Percentiles rank a stretch among this genome's conserved stretches.
Conservation (phyloP, 2,329 filamentous ascomycete species). For the Alternaria arborescens region DNA sequence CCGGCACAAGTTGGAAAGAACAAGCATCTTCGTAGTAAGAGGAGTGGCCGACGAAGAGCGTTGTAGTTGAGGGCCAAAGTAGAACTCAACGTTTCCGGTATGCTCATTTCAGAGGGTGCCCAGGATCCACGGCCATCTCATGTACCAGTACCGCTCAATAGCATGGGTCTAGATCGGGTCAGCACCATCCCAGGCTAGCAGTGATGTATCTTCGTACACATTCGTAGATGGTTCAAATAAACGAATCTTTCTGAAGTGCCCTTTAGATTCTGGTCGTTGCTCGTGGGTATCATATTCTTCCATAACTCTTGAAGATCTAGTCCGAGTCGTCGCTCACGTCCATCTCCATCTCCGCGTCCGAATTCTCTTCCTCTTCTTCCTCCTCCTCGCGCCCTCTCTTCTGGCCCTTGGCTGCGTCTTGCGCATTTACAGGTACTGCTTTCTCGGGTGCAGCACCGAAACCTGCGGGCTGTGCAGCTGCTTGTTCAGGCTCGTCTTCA, state of each 20-base stretch:
- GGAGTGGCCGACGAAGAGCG: not conserved
- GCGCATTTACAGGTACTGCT: conserved; percentile 42
- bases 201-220: conserved; percentile 11
- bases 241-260: conserved; percentile 2
- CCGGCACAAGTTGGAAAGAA: not conserved
- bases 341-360: conserved; percentile 65
- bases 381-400: conserved; percentile 74
- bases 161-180: conserved; percentile 9
- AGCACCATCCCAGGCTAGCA: conserved; percentile 2
- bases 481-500: conserved; percentile 30
- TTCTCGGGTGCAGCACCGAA: conserved; percentile 43
- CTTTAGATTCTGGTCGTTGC: conserved; percentile 9
- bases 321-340: conserved; percentile 75
- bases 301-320: conserved; percentile 12
- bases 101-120: not conserved
- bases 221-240: not conserved
- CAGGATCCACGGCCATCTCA: not conserved
- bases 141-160: not conserved
- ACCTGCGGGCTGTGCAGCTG: conserved; percentile 54
- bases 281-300: conserved; percentile 27
- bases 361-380: conserved; percentile 66
- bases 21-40: not conserved
- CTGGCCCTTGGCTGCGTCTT: conserved; percentile 62
- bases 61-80: not conserved
- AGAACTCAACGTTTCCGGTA: not conserved